phyloP scores from a whole-genome alignment of 805 yeast genomes.

The Zygoascus flipseniorum region DNA sequence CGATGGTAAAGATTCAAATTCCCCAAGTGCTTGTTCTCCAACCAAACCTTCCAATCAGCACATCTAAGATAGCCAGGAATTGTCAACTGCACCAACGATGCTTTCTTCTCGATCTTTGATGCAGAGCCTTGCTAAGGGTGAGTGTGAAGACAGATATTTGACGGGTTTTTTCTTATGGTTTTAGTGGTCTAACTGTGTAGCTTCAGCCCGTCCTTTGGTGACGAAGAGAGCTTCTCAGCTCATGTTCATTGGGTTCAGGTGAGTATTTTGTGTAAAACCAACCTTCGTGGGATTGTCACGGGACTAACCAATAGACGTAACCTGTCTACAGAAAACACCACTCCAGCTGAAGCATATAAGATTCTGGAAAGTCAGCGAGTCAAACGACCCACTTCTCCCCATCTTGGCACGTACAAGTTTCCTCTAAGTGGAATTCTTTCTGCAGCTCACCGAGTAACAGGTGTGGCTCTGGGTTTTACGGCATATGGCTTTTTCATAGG shows the following conservation, averaged over 20 bases:
- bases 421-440: slow-evolving; percentile 83
- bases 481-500: slow-evolving; percentile 71
- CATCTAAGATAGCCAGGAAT: too few species aligned
- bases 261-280: neutral
- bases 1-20: too few species aligned
- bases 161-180: neutral
- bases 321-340: slow-evolving; percentile 32
- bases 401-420: slow-evolving; percentile 80
- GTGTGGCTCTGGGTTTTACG: slow-evolving; percentile 70
- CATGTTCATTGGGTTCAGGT: slow-evolving; percentile 10
- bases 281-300: neutral
- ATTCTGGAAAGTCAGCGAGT: slow-evolving; percentile 74
- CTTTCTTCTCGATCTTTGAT: slow-evolving; percentile 3
- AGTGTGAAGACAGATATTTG: neutral
- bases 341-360: slow-evolving; percentile 55
- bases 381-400: slow-evolving; percentile 87
- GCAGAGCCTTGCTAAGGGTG: slow-evolving; percentile 6
- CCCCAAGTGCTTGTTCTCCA: neutral
- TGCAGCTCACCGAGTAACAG: slow-evolving; percentile 77
- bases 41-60: too few species aligned
- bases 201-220: slow-evolving; percentile 12
- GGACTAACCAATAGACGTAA: neutral
- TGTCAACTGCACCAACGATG: neutral
- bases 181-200: neutral
- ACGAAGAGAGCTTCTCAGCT: slow-evolving; percentile 14